Base-by-base conservation (phyloP, 129 eudicot species). In the Arctium lappa region DNA sequence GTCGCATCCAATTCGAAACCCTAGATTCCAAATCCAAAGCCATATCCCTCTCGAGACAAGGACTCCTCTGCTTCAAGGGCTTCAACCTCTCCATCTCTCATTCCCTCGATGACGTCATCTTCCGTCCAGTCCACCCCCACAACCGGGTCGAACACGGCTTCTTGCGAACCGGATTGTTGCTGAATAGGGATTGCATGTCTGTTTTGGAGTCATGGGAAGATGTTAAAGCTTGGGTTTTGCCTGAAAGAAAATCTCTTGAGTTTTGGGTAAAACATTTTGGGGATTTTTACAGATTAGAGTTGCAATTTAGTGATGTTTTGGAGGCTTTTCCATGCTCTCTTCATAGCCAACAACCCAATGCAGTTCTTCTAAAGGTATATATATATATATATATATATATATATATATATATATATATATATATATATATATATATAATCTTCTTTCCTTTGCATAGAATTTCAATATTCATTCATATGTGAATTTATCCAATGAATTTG, bases 1-100 rank as follows among this genome's bases (percentile, higher is more conserved):
- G 99, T 3, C 87, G 95, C 3, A 89, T 91, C 48, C 98, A 95
- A 32, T 93, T 93, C 85, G 95, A 91, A 34, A 84, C 95, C 89
- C 90, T 86, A 32, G 85, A 85, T 2, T 62, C 88, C 16, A 95
- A 93, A 74, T 66, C 79, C 65, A 34, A 40, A 56, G 93, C 97
- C 69, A 16, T 88, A 0, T 12, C 78, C 0, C 77, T 93, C 0
- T 90, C 90, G 22, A 44, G 53, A 13, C 60, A 73, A 2, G 77
- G 77, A 1, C 62, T 75, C 6, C 93, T 91, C 69, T 15, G 79
- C 37, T 90, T 95, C 82, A 90, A 85, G 79, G 97, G 92, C 18
- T 81, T 22, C 69, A 82, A 86, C 37, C 86, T 95, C 62, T 71
- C 83, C 15, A 73, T 95, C 34, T 18, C 91, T 3, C 82, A 73